Evolutionary conservation across 176 grass and related monocot species (phyloP).

Genomic region (Panicum miliaceum): DNA sequence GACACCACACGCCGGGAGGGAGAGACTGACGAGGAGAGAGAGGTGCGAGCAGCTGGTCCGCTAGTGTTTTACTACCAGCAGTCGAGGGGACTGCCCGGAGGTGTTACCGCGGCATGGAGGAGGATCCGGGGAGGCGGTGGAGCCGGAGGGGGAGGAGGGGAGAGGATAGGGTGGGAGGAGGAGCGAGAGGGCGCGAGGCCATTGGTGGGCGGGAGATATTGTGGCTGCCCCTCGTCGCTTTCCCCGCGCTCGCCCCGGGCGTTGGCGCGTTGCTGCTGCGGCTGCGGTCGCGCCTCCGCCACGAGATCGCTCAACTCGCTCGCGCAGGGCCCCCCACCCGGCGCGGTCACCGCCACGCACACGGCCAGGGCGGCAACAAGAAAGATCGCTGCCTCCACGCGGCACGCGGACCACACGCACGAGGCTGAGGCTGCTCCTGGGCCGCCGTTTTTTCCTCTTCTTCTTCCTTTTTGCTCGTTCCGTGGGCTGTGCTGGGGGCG

Average conservation of each 20-base stretch:
- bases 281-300: constrained; percentile 44
- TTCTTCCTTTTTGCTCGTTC: too few relatives aligned
- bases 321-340: background rate
- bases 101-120: constrained; percentile 24
- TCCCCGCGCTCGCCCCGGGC: background rate
- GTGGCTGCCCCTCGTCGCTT: constrained; percentile 17
- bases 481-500: too few relatives aligned
- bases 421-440: too few relatives aligned
- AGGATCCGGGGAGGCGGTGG: background rate
- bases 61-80: constrained; percentile 31
- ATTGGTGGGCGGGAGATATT: constrained; percentile 91
- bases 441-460: too few relatives aligned
- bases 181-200: constrained; percentile 49
- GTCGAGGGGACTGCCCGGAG: background rate
- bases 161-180: constrained; percentile 47
- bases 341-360: background rate
- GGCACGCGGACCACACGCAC: constrained; percentile 11
- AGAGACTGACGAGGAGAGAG: background rate
- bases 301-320: constrained; percentile 15
- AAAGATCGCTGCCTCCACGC: constrained; percentile 21
- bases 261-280: background rate
- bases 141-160: background rate
- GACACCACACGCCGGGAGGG: constrained; percentile 31
- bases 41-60: constrained; percentile 6
- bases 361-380: background rate